These are phyloP conservation scores for Lolium multiflorum DNA, from an alignment of 176 grass and related monocot species.

Conservation along the genomic window DNA sequence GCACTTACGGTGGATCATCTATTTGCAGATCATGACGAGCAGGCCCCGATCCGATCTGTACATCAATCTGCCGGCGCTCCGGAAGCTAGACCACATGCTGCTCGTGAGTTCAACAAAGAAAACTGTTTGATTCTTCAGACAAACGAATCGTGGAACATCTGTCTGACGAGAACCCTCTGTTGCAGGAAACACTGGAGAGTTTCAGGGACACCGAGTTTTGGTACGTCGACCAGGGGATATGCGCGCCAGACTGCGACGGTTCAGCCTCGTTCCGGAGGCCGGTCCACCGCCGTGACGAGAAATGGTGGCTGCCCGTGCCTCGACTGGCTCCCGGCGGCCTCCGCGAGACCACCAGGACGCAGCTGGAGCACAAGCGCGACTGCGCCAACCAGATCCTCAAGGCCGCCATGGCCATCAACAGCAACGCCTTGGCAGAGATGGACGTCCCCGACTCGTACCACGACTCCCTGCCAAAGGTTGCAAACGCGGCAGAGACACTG, in stretches of 20 bases:
- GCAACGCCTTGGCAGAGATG: slow-evolving; percentile 87
- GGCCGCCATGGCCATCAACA: slow-evolving; percentile 93
- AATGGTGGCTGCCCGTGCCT: slow-evolving; percentile 97
- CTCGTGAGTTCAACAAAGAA: slow-evolving; percentile 59
- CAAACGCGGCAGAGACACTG: background rate
- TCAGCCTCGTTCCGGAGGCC: slow-evolving; percentile 53
- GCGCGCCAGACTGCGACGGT: slow-evolving; percentile 68
- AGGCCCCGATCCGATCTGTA: slow-evolving; percentile 81
- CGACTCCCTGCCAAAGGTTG: slow-evolving; percentile 87
- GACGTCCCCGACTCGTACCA: slow-evolving; percentile 86
- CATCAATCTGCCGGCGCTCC: slow-evolving; percentile 88
- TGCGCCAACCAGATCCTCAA: slow-evolving; percentile 88
- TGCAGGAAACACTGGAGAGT: slow-evolving; percentile 40
- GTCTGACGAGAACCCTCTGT: background rate
- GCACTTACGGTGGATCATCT: background rate
- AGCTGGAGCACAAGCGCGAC: slow-evolving; percentile 81
- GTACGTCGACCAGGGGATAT: slow-evolving; percentile 93
- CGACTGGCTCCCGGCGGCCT: slow-evolving; percentile 65
- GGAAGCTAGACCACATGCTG: slow-evolving; percentile 97
- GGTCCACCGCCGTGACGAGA: slow-evolving; percentile 70
- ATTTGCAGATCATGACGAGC: slow-evolving; percentile 88
- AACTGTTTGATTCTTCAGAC: background rate
- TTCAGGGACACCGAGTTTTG: slow-evolving; percentile 81
- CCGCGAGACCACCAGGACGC: slow-evolving; percentile 53
- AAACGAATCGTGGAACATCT: background rate